Evolutionary conservation across 2,329 filamentous ascomycete genomes (phyloP).

Genomic region (Gnomoniopsis sp.): DNA sequence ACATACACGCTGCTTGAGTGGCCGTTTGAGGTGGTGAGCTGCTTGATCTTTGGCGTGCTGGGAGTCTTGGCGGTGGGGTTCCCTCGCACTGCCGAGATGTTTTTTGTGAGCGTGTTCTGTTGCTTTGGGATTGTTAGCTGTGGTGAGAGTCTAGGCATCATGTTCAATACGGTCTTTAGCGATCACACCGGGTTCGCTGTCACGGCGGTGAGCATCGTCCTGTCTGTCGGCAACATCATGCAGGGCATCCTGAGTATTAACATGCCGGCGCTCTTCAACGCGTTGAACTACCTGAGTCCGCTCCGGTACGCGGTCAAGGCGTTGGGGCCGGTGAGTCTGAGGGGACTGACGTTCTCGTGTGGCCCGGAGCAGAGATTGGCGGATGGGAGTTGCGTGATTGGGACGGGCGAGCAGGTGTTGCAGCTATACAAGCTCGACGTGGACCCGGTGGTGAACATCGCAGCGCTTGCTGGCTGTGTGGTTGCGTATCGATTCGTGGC

Average conservation of each 20-base stretch:
- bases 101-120: constrained; percentile 65
- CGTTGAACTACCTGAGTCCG: constrained; percentile 69
- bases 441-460: constrained; percentile 57
- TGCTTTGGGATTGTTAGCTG: constrained; percentile 72
- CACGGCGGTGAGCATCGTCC: constrained; percentile 66
- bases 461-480: constrained; percentile 59
- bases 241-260: constrained; percentile 67
- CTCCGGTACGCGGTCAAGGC: constrained; percentile 68
- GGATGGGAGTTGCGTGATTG: constrained; percentile 60
- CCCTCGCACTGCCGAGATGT: constrained; percentile 59
- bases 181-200: constrained; percentile 72
- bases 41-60: constrained; percentile 63
- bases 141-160: constrained; percentile 73
- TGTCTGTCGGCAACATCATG: constrained; percentile 70
- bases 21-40: constrained; percentile 66
- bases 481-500: constrained; percentile 64
- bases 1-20: constrained; percentile 69
- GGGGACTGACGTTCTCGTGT: constrained; percentile 61
- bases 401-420: constrained; percentile 64
- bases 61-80: constrained; percentile 63
- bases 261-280: constrained; percentile 63
- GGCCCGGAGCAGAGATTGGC: constrained; percentile 55
- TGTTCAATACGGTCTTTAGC: constrained; percentile 73
- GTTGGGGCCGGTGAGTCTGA: constrained; percentile 62
- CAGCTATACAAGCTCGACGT: constrained; percentile 64